Evolutionary conservation across 805 yeast species (phyloP).

Genomic region (Ogataea pini): DNA sequence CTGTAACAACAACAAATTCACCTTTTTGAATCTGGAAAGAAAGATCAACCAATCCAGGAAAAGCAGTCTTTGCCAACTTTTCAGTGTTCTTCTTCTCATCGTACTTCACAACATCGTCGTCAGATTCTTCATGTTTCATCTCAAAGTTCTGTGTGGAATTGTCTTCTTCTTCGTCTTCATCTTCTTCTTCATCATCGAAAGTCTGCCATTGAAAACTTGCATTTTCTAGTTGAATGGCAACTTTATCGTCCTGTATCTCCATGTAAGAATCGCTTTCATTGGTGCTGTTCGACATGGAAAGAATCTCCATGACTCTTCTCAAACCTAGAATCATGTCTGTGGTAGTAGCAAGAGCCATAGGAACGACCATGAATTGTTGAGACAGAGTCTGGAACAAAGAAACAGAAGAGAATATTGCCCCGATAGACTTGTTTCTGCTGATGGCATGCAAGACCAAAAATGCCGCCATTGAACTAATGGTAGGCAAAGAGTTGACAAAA

Average conservation of each 20-base stretch:
- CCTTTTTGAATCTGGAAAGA: conserved; percentile 54
- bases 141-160: conserved; percentile 4
- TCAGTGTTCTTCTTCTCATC: conserved; percentile 21
- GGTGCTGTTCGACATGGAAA: conserved; percentile 43
- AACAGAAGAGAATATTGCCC: conserved; percentile 65
- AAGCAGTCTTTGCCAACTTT: conserved; percentile 28
- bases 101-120: neutral
- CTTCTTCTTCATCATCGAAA: conserved; percentile 37
- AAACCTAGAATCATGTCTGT: conserved; percentile 66
- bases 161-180: conserved; percentile 1
- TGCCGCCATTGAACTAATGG: conserved; percentile 66
- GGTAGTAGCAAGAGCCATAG: conserved; percentile 65
- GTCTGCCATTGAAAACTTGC: conserved; percentile 71
- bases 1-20: conserved; percentile 71
- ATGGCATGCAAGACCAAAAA: conserved; percentile 43
- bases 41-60: conserved; percentile 52
- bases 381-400: conserved; percentile 64
- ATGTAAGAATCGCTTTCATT: conserved; percentile 32
- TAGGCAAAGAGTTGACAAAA: conserved; percentile 58
- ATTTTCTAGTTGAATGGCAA: conserved; percentile 52
- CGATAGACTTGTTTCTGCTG: conserved; percentile 47
- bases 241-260: conserved; percentile 23
- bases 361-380: conserved; percentile 64
- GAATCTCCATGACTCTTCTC: conserved; percentile 53
- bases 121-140: conserved; percentile 1